Evolutionary conservation across 2,329 filamentous ascomycete genomes (phyloP), one percentile per base, ranked within the genome.

Genomic region (Tolypocladium nubicola): DNA sequence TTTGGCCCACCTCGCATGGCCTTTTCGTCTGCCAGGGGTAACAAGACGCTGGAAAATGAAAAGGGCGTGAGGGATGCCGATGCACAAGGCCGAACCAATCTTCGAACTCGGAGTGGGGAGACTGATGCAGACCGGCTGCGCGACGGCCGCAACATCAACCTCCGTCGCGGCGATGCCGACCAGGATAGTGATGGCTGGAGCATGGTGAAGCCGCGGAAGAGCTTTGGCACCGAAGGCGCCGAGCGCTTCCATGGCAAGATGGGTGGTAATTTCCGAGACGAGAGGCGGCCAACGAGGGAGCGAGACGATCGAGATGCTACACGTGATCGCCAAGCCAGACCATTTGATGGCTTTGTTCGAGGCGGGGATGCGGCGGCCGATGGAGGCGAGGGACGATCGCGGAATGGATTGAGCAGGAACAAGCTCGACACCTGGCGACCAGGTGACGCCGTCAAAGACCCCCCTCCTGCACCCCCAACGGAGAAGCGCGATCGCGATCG

Each of bases 1-100:
- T 87, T 96, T 58, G 91, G 89, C 16, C 91, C 91, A 23, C 89
- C 91, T 1, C 89, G 89, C 70, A 89, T 85, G 52, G 84, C 85
- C 50, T 96, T 97, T 71, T 84, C 89, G 56, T 95, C 91, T 1
- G 82, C 87, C 26, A 89, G 88, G 58, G 76, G 82, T 30, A 70
- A 72, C 56, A 76, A 79, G 59, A 72, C 74, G 16, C 73, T 77
- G 54, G 81, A 83, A 54, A 74, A 74, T 35, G 80, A 86, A 35
- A 84, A 82, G 63, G 67, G 73, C 3, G 60, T 67, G 30, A 84
- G 81, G 63, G 81, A 83, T 53, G 57, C 70, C 9, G 80, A 83
- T 30, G 66, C 72, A 14, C 74, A 75, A 60, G 83, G 86, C 56
- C 83, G 86, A 41, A 86, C 85, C 58, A 80, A 66, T 53, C 61